Percentiles rank a stretch among this genome's conserved stretches.
Conservation (phyloP, 2,329 filamentous ascomycete genomes). For the Aotearoamyces nothofagi region DNA sequence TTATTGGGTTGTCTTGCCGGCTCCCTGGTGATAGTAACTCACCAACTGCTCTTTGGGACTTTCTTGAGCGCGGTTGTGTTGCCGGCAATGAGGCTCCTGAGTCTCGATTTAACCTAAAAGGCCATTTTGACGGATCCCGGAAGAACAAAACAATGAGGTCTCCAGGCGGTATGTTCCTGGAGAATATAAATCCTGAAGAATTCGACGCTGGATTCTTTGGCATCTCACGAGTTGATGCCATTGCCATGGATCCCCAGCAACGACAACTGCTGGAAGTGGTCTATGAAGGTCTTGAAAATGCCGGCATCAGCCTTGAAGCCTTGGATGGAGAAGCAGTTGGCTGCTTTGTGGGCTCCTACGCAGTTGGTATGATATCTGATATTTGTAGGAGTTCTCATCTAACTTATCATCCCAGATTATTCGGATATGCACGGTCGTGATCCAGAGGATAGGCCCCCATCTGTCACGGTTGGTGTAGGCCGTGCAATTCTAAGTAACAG, state of each 20-base stretch:
- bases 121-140: constrained; percentile 49
- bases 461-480: constrained; percentile 4
- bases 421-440: constrained; percentile 7
- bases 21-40: constrained; percentile 22
- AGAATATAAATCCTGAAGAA: constrained; percentile 18
- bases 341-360: constrained; percentile 14
- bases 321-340: constrained; percentile 1
- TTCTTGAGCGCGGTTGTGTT: constrained; percentile 53
- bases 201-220: constrained; percentile 36
- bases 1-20: constrained; percentile 20
- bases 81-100: constrained; percentile 44
- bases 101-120: constrained; percentile 55
- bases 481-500: constrained; percentile 28
- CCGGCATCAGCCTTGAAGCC: constrained; percentile 2
- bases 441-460: constrained; percentile 6
- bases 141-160: constrained; percentile 58
- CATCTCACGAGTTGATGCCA: constrained; percentile 64
- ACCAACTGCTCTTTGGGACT: constrained; percentile 20
- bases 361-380: no score
- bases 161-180: constrained; percentile 47
- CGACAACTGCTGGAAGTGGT: constrained; percentile 1
- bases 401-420: constrained; percentile 8
- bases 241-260: constrained; percentile 26
- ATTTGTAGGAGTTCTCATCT: constrained; percentile 28
- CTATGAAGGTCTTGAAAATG: constrained; percentile 1